phyloP scores from a whole-genome alignment of 306 rosid genomes.

The Quercus gilva region DNA sequence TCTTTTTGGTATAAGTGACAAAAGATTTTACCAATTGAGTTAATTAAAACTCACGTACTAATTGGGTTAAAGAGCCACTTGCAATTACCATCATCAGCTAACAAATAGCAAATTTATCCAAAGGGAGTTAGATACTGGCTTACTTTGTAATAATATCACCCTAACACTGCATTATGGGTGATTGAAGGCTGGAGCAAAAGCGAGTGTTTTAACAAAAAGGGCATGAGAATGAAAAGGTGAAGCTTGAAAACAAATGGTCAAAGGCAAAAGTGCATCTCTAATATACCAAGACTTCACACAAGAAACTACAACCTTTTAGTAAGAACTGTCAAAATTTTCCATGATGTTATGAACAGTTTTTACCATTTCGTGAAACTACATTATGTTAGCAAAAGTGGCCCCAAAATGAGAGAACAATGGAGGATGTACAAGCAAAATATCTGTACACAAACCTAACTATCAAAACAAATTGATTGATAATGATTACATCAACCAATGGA shows the following conservation, averaged over 20 bases:
- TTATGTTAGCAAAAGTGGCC: neutral
- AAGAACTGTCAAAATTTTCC: neutral
- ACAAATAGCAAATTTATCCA: neutral
- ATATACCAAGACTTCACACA: neutral
- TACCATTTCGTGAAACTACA: neutral
- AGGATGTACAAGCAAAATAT: neutral
- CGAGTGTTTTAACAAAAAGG: neutral
- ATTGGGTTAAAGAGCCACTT: neutral
- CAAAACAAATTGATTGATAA: neutral
- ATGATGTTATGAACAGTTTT: neutral
- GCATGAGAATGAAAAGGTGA: neutral
- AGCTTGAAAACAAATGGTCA: neutral
- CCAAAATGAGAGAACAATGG: slow-evolving; percentile 7
- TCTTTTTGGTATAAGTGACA: too few relatives aligned
- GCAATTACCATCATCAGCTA: neutral
- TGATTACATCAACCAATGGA: neutral
- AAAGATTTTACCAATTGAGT: too few relatives aligned
- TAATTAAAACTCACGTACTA: too few relatives aligned
- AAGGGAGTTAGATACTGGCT: neutral
- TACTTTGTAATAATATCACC: neutral
- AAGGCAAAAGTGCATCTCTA: neutral
- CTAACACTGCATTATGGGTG: neutral
- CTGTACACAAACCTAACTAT: slow-evolving; percentile 9
- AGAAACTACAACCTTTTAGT: neutral
- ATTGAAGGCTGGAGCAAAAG: neutral